Evolutionary conservation across 2,329 filamentous ascomycete genomes (phyloP).

Genomic region (Annulohypoxylon truncatum): DNA sequence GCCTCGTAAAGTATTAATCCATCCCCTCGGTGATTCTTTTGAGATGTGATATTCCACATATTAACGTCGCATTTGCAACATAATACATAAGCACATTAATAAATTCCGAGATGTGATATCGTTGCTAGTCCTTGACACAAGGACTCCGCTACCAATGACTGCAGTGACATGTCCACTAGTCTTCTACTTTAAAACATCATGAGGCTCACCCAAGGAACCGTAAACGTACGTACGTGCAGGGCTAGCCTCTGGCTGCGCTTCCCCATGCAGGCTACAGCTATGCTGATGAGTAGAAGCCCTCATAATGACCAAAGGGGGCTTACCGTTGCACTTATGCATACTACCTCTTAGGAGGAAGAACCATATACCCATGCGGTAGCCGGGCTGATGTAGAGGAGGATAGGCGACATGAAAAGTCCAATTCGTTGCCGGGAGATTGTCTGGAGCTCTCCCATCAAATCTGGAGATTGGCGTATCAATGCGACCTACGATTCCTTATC

Average conservation of each 20-base stretch:
- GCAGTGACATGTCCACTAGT: conserved; percentile 4
- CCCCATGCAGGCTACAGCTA: conserved; percentile 27
- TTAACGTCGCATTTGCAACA: conserved; percentile 36
- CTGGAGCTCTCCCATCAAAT: conserved; percentile 20
- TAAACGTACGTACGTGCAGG: conserved; percentile 3
- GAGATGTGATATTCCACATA: conserved; percentile 40
- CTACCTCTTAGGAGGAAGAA: conserved; percentile 21
- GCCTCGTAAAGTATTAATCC: conserved; percentile 28
- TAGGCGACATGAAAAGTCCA: conserved; percentile 10
- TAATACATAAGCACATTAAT: conserved; percentile 17
- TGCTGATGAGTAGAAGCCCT: conserved; percentile 11
- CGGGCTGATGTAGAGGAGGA: conserved; percentile 16
- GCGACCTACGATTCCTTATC: conserved; percentile 26
- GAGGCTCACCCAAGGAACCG: conserved; percentile 10
- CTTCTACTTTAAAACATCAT: conserved; percentile 7
- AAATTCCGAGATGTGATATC: conserved; percentile 32
- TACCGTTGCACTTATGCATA: conserved; percentile 32
- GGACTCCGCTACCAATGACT: conserved; percentile 18
- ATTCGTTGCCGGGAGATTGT: conserved; percentile 36
- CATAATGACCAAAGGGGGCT: conserved; percentile 20
- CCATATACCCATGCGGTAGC: conserved; percentile 24
- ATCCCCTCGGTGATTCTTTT: conserved; percentile 37
- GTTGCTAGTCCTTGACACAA: conserved; percentile 15
- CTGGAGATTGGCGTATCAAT: conserved; percentile 39
- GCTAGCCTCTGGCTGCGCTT: conserved; percentile 18